Conservation (phyloP, 1,284 basidiomycete species). For the Lignosus rhinocerotis region DNA sequence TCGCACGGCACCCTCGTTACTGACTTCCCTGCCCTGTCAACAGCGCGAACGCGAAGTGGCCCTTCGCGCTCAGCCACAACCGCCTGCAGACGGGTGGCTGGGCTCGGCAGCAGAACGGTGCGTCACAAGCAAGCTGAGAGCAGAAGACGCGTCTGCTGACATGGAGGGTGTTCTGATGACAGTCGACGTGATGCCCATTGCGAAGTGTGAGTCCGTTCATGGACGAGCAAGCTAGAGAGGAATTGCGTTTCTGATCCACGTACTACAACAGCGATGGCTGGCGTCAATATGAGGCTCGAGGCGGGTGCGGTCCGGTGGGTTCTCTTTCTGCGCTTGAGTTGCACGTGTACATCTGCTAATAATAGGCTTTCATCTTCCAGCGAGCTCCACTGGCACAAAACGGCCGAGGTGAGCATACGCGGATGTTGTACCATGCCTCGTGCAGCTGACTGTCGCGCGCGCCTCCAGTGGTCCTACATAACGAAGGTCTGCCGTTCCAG, state of each 20-base stretch:
- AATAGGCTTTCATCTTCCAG: conserved; percentile 32
- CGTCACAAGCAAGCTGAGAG: conserved; percentile 15
- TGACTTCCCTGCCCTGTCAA: not conserved
- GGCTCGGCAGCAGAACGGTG: conserved; percentile 48
- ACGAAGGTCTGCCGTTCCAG: conserved; percentile 42
- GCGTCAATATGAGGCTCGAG: conserved; percentile 71
- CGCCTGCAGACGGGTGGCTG: no score
- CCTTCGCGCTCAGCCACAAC: conserved; percentile 68
- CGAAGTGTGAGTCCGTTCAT: conserved; percentile 43
- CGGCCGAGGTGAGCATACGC: conserved; percentile 50
- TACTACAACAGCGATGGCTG: conserved; percentile 50
- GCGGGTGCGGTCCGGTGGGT: conserved; percentile 61
- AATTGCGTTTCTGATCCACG: conserved; percentile 1
- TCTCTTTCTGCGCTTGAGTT: not conserved
- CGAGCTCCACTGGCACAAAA: conserved; percentile 76
- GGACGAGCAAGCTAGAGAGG: not conserved
- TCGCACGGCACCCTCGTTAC: not conserved
- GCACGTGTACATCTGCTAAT: conserved; percentile 1
- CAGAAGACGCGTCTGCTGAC: not conserved
- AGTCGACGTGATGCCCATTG: conserved; percentile 63
- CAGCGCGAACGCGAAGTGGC: conserved; percentile 69
- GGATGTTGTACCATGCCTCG: not conserved
- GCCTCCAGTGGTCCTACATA: conserved; percentile 62
- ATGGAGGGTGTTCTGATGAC: conserved; percentile 20
- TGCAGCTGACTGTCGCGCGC: conserved; percentile 10